Conservation (phyloP, 306 rosid species). For the Cucurbita moschata region DNA sequence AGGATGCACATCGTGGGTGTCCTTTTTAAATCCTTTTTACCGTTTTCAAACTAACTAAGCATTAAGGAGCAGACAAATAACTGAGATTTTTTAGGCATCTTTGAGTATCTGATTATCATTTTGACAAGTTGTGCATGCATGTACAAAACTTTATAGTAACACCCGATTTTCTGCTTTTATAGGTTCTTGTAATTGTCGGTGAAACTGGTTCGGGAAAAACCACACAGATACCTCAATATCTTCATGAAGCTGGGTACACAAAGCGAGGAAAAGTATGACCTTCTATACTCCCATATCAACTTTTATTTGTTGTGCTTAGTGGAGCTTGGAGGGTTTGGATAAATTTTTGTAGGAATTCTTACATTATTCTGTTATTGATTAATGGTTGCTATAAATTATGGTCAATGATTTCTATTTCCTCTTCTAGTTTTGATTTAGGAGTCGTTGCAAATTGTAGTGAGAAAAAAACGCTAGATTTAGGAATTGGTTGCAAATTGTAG, state of each 20-base stretch:
- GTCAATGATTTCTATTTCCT: neutral
- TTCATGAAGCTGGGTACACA: constrained; percentile 93
- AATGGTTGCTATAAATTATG: neutral
- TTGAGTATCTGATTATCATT: neutral
- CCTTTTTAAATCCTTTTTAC: neutral
- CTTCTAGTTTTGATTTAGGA: neutral
- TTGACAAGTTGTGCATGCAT: neutral
- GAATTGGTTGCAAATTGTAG: neutral
- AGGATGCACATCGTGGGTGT: neutral
- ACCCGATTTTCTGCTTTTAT: constrained; percentile 1
- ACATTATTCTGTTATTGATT: neutral
- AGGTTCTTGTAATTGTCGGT: constrained; percentile 93
- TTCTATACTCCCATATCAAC: neutral
- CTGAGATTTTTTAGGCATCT: neutral
- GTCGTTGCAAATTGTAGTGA: constrained; percentile 1
- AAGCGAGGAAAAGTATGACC: constrained; percentile 62
- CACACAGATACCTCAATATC: constrained; percentile 95
- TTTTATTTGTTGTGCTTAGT: neutral
- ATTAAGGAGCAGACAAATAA: neutral
- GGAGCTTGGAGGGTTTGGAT: neutral
- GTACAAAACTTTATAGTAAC: neutral
- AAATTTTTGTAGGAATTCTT: neutral
- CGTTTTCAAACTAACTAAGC: neutral
- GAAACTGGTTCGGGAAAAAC: constrained; percentile 99
- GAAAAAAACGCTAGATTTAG: neutral